A percentile compares a stretch with the other conserved stretches of the same genome.
phyloP scores from a whole-genome alignment of 768 basidiomycete species.

The Tylopilus vinaceipallidus region DNA sequence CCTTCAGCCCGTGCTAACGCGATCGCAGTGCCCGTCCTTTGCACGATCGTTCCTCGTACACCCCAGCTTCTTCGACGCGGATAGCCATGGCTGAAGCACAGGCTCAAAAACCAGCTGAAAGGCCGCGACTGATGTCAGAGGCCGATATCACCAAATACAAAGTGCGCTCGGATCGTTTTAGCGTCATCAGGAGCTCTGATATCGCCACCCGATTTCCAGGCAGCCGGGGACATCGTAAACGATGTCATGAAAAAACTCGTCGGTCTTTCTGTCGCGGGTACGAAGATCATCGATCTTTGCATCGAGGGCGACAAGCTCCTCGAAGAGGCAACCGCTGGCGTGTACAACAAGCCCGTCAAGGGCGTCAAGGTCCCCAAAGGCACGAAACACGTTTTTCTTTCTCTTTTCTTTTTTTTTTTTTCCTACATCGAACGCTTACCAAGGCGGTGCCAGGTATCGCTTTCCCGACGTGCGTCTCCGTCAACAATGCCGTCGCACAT shows the following conservation, averaged over 20 bases:
- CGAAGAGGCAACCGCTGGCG: constrained; percentile 76
- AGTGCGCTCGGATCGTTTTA: constrained; percentile 38
- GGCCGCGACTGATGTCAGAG: constrained; percentile 56
- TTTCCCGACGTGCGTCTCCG: constrained; percentile 91
- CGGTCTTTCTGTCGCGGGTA: constrained; percentile 71
- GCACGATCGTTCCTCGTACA: constrained; percentile 7
- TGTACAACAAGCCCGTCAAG: constrained; percentile 90
- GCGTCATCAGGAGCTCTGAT: constrained; percentile 9
- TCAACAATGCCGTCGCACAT: constrained; percentile 95
- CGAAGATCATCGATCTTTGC: constrained; percentile 88
- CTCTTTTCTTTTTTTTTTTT: no score
- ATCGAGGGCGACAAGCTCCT: constrained; percentile 91
- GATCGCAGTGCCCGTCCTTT: constrained; percentile 1
- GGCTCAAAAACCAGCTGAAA: constrained; percentile 45
- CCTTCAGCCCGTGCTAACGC: constrained; percentile 4
- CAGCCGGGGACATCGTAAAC: constrained; percentile 89
- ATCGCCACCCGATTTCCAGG: constrained; percentile 40
- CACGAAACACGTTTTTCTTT: constrained; percentile 33
- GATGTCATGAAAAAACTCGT: constrained; percentile 84
- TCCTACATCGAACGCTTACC: no score
- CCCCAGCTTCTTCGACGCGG: constrained; percentile 1
- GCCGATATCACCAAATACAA: constrained; percentile 87
- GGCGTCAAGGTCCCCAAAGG: constrained; percentile 88
- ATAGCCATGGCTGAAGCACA: constrained; percentile 61
- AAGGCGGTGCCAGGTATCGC: constrained; percentile 92